Evolutionary conservation across 345 rosid genomes (phyloP).

Genomic region (Eucalyptus viminalis): DNA sequence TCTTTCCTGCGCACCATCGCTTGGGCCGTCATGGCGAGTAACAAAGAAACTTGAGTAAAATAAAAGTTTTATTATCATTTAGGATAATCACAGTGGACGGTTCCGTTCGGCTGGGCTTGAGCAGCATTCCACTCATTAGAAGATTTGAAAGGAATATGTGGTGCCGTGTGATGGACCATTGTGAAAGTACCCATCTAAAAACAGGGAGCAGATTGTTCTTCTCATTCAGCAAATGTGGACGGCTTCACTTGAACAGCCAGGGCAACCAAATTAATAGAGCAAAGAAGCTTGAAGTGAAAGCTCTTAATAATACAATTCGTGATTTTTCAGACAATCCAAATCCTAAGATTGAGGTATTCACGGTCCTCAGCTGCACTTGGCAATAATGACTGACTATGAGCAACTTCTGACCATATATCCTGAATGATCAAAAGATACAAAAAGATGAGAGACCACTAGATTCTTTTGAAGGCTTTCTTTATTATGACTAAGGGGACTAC

Average conservation of each 20-base stretch:
- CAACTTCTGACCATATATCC: neutral
- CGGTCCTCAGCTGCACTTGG: neutral
- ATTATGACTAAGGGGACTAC: neutral
- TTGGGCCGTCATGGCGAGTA: too few relatives aligned
- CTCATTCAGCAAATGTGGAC: neutral
- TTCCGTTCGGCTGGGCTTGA: conserved; percentile 88
- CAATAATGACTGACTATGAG: neutral
- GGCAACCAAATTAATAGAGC: neutral
- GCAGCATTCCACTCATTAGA: conserved; percentile 75
- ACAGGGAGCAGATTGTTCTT: neutral
- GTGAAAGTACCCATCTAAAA: conserved; percentile 90
- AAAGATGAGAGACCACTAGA: neutral
- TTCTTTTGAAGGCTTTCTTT: neutral
- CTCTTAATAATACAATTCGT: neutral
- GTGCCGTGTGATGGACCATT: conserved; percentile 95
- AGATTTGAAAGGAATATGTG: conserved; percentile 79
- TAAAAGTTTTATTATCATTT: too few relatives aligned
- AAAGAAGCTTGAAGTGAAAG: neutral
- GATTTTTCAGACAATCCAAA: neutral
- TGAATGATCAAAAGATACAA: neutral
- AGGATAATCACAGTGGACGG: conserved; percentile 3
- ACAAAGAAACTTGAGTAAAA: too few relatives aligned
- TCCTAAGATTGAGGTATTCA: neutral
- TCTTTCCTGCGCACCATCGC: too few relatives aligned
- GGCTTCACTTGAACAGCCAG: neutral